A percentile compares a stretch with the other conserved stretches of the same genome.
Conservation (phyloP, 768 basidiomycete species). For the Naganishia kalamii region DNA sequence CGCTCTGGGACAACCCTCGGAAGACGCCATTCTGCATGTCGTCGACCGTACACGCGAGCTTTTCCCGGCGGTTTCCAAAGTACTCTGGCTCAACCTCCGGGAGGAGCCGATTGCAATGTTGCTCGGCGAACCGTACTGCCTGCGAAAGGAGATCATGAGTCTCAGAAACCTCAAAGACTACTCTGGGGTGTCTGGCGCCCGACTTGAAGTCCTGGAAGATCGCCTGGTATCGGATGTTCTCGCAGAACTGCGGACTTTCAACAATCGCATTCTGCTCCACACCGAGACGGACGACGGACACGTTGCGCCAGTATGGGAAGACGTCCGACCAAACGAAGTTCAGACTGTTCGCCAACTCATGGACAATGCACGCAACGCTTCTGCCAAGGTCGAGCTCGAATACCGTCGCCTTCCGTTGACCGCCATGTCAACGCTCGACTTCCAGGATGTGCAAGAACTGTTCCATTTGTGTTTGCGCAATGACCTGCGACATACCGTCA, state of each 20-base stretch:
- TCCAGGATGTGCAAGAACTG: slow-evolving; percentile 48
- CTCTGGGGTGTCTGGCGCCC: slow-evolving; percentile 83
- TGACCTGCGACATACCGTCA: slow-evolving; percentile 57
- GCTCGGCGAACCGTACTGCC: slow-evolving; percentile 84
- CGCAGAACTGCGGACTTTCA: slow-evolving; percentile 72
- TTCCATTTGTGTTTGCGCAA: slow-evolving; percentile 70
- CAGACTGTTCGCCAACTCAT: slow-evolving; percentile 83
- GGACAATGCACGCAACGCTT: slow-evolving; percentile 47
- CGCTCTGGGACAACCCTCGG: slow-evolving; percentile 85
- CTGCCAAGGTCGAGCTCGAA: slow-evolving; percentile 58
- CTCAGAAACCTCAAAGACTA: slow-evolving; percentile 97
- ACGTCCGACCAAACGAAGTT: slow-evolving; percentile 64
- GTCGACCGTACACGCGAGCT: slow-evolving; percentile 58
- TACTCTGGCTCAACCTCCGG: slow-evolving; percentile 88
- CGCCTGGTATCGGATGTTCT: slow-evolving; percentile 81
- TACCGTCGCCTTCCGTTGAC: slow-evolving; percentile 89
- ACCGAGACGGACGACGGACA: slow-evolving; percentile 80
- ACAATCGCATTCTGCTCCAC: slow-evolving; percentile 81
- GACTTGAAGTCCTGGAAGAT: slow-evolving; percentile 84
- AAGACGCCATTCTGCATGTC: slow-evolving; percentile 77
- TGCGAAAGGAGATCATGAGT: slow-evolving; percentile 72
- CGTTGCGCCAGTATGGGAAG: slow-evolving; percentile 92
- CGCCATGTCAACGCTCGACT: slow-evolving; percentile 60
- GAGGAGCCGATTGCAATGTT: slow-evolving; percentile 57
- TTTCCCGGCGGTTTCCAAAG: slow-evolving; percentile 58